phyloP scores from a whole-genome alignment of 352 stramenopile species.

The Saprolegnia parasitica region DNA sequence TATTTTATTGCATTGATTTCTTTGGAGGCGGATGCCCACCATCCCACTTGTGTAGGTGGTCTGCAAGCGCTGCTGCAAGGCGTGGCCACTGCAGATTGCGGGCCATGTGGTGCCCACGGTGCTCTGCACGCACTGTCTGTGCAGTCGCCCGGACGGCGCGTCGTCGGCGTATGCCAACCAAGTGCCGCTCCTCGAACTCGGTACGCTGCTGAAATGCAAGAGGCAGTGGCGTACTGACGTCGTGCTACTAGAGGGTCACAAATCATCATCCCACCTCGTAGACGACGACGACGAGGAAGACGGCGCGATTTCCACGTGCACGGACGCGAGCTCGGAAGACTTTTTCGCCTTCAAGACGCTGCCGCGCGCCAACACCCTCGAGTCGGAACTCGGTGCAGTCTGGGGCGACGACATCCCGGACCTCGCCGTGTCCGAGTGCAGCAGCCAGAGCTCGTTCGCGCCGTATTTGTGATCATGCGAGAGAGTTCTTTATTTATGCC shows the following conservation, averaged over 20 bases:
- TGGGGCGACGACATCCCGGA: neutral
- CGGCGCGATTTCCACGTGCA: neutral
- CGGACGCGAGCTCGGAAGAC: neutral
- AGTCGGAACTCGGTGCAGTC: constrained; percentile 1
- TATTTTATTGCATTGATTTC: no score
- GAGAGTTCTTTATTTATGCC: neutral
- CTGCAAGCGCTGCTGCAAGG: neutral
- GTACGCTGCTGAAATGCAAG: neutral
- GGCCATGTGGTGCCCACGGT: neutral
- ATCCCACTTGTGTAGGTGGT: constrained; percentile 7
- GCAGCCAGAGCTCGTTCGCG: constrained; percentile 3
- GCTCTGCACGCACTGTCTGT: constrained; percentile 3
- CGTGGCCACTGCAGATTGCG: neutral
- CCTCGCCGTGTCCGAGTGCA: neutral
- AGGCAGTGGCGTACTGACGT: neutral
- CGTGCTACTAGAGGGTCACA: no score
- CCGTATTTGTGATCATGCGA: neutral
- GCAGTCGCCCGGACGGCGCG: neutral
- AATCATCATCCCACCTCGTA: no score
- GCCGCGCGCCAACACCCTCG: neutral
- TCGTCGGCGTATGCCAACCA: neutral
- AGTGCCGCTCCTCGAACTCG: neutral
- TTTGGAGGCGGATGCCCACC: neutral
- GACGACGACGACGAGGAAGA: neutral
- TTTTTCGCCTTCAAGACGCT: neutral